Evolutionary conservation across 2,329 filamentous ascomycete genomes (phyloP).

Genomic region (Ophiostoma sp.): DNA sequence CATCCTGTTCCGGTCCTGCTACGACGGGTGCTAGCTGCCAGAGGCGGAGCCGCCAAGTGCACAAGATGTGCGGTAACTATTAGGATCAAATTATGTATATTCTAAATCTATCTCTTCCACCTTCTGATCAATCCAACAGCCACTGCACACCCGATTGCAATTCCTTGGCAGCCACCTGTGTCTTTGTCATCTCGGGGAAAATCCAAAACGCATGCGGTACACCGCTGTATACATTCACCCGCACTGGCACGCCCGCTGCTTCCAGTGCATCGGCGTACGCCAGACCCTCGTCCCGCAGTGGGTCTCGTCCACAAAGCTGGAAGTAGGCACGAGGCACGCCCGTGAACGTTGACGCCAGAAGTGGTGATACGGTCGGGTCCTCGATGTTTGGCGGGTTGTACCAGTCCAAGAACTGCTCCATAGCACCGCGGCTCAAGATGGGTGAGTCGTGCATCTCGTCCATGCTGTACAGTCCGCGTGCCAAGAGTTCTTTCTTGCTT

Average conservation of each 20-base stretch:
- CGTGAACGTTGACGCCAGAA: not conserved
- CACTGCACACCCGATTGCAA: not conserved
- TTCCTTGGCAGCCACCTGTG: not conserved
- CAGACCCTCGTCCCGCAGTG: slow-evolving; percentile 13
- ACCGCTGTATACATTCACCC: not conserved
- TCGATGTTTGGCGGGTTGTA: not conserved
- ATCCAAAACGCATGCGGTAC: slow-evolving; percentile 19
- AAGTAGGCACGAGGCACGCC: not conserved
- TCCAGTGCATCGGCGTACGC: slow-evolving; percentile 13
- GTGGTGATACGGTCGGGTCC: not conserved
- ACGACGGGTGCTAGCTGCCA: too few species aligned
- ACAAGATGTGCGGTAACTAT: too few species aligned
- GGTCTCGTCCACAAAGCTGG: slow-evolving; percentile 9
- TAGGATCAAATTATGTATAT: too few species aligned
- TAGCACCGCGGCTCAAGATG: not conserved
- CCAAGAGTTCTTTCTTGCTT: not conserved
- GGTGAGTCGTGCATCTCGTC: slow-evolving; percentile 14
- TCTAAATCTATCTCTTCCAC: too few species aligned
- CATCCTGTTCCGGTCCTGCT: too few species aligned
- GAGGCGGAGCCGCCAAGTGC: too few species aligned
- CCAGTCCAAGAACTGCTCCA: slow-evolving; percentile 14
- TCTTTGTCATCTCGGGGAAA: slow-evolving; percentile 12
- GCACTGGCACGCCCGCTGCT: not conserved
- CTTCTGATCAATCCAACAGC: not conserved
- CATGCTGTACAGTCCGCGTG: slow-evolving; percentile 1